A percentile compares a stretch with the other conserved stretches of the same genome.
Conservation (phyloP, 2,329 filamentous ascomycete genomes). For the Cladosporium sp. region DNA sequence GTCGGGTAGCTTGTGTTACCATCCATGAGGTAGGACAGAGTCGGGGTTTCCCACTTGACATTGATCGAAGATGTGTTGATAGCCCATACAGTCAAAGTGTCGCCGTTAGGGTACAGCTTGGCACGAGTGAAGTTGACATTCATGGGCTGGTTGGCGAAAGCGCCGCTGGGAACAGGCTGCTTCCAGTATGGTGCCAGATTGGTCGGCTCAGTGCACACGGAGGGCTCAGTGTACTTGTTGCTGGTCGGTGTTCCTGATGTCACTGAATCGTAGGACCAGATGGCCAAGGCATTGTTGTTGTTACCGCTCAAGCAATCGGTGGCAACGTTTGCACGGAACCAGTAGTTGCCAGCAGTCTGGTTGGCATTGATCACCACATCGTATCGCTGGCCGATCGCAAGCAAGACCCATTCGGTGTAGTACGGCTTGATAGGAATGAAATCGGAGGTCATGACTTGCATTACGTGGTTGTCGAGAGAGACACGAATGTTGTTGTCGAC, state of each 20-base stretch:
- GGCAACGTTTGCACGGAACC: slow-evolving; percentile 32
- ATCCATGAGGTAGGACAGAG: slow-evolving; percentile 39
- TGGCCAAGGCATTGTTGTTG: slow-evolving; percentile 27
- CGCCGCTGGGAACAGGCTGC: slow-evolving; percentile 30
- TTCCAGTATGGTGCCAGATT: slow-evolving; percentile 26
- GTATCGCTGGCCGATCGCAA: slow-evolving; percentile 39
- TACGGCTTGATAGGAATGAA: slow-evolving; percentile 34
- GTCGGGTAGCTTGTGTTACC: slow-evolving; percentile 38
- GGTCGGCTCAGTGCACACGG: slow-evolving; percentile 19
- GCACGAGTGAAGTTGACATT: slow-evolving; percentile 25
- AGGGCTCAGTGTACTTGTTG: slow-evolving; percentile 18
- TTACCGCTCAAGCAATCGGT: slow-evolving; percentile 31
- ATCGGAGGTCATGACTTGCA: slow-evolving; percentile 34
- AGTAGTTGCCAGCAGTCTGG: slow-evolving; percentile 30
- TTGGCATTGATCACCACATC: slow-evolving; percentile 38
- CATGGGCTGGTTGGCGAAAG: slow-evolving; percentile 21
- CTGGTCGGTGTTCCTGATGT: slow-evolving; percentile 7
- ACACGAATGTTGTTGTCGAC: slow-evolving; percentile 41
- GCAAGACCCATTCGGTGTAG: slow-evolving; percentile 26
- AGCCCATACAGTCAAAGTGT: slow-evolving; percentile 31
- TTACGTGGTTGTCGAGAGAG: slow-evolving; percentile 31
- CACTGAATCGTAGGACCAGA: slow-evolving; percentile 28
- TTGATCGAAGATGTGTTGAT: slow-evolving; percentile 39
- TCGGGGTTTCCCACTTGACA: slow-evolving; percentile 41
- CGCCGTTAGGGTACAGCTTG: slow-evolving; percentile 29